phyloP scores from a whole-genome alignment of 495 filamentous ascomycete genomes.

The Aspergillus ellipticus region DNA sequence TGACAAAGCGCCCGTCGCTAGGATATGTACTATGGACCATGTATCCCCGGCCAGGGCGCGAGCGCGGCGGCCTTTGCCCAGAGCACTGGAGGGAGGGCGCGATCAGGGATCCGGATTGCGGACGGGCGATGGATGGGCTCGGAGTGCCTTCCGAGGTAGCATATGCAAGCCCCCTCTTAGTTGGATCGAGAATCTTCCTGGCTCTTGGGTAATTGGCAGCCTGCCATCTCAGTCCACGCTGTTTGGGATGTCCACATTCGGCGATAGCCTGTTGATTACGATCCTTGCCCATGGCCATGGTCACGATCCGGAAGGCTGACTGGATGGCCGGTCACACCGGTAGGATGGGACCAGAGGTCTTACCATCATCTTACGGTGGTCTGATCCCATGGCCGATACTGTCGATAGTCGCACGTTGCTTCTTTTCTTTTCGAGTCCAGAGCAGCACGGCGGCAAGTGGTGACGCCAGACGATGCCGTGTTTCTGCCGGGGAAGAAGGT shows the following conservation, averaged over 20 bases:
- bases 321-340: background rate
- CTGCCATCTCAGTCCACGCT: background rate
- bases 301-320: background rate
- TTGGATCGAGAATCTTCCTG: conserved; percentile 17
- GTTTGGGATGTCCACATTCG: background rate
- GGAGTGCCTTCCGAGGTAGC: conserved; percentile 21
- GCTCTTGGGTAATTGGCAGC: background rate
- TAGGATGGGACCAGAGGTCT: conserved; percentile 4
- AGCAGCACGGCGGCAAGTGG: too few relatives aligned
- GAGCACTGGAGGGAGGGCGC: background rate
- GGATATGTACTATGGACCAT: background rate
- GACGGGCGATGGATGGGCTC: conserved; percentile 10
- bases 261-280: background rate
- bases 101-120: background rate
- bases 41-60: background rate
- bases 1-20: background rate
- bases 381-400: conserved; percentile 11
- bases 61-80: background rate
- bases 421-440: conserved; percentile 1
- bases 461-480: too few relatives aligned
- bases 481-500: too few relatives aligned
- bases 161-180: conserved; percentile 20
- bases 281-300: background rate
- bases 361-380: conserved; percentile 8
- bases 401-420: conserved; percentile 14